These are phyloP conservation scores for Fusarium secorum DNA, from an alignment of 2,329 filamentous ascomycete species.

Conservation along the genomic window DNA sequence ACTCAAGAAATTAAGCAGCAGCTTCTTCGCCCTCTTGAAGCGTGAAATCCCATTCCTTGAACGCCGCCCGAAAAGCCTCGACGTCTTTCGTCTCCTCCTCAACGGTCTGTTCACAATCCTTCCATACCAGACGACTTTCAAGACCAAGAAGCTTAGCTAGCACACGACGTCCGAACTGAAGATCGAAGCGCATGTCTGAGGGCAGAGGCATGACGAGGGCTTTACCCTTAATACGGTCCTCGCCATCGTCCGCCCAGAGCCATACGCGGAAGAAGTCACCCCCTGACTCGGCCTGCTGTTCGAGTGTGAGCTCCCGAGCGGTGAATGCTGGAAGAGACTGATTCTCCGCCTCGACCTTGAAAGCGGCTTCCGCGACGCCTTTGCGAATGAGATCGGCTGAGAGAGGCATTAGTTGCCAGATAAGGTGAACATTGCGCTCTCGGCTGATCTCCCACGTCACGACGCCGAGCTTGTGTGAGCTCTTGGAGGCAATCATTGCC, in stretches of 20 bases:
- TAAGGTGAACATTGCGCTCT: constrained; percentile 80
- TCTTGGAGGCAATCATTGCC: constrained; percentile 72
- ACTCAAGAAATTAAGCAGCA: constrained; percentile 6
- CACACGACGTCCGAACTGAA: constrained; percentile 89
- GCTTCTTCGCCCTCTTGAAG: constrained; percentile 35
- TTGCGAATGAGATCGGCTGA: constrained; percentile 71
- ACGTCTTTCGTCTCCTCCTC: constrained; percentile 83
- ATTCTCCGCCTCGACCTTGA: constrained; percentile 88
- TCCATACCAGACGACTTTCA: constrained; percentile 83
- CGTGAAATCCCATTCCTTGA: constrained; percentile 88
- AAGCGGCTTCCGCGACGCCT: constrained; percentile 85
- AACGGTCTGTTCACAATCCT: constrained; percentile 78
- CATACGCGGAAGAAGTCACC: constrained; percentile 83
- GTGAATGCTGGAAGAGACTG: constrained; percentile 61
- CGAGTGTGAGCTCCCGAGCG: constrained; percentile 58
- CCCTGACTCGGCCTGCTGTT: constrained; percentile 55
- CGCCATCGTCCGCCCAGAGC: constrained; percentile 72
- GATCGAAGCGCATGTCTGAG: constrained; percentile 78
- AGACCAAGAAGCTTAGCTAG: constrained; percentile 86
- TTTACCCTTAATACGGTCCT: constrained; percentile 64
- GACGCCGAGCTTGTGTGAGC: constrained; percentile 71
- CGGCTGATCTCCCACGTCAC: constrained; percentile 95
- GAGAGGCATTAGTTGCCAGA: constrained; percentile 92
- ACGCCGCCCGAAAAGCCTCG: constrained; percentile 79
- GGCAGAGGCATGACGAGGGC: constrained; percentile 78